Base-by-base conservation (phyloP, 139 green algal species). In the Coelastrella sp. region DNA sequence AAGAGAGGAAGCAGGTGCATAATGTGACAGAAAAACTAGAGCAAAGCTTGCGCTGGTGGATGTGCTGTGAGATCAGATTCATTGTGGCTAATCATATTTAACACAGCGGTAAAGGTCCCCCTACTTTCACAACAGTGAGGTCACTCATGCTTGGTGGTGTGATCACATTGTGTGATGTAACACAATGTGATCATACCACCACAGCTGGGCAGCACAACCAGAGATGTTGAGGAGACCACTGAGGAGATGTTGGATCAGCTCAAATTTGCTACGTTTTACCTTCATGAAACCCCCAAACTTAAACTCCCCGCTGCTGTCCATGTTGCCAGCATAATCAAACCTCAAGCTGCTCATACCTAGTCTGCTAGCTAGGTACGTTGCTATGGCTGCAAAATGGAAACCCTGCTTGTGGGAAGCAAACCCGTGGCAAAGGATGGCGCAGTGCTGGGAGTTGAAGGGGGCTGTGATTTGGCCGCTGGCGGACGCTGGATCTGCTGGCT, bases 401-500 rank as follows among this genome's bases (percentile, higher is more conserved):
- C 84, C 84, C 17, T 88, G 60, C 49, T 88, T 88, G 84, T 88
- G 84, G 8, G 68, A 81, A 4, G 84, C 84, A 24, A 88, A 88
- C 6, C 84, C 84, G n/a, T 88, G 84, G 7, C 84, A 88, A n/a
- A 88, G 68, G 11, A 88, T 35, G 6, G 84, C 84, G 25, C 84
- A 87, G 24, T 87, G 82, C 15, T 35, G 24, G 7, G 63, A 12
- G 14, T 24, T 27, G 82, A 78, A 87, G 7, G 82, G 82, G 25
- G 14, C 19, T n/a, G 25, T 25, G 15, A 27, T 14, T 27, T 22
- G 49, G 78, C 35, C 6, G 6, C 8, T 17, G 60, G 60, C 60
- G 22, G 17, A 24, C 20, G 56, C 49, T 61, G 59, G 57, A 12
- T 60, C 10, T 20, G 58, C 27, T 8, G 82, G 82, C 17, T 78